phyloP scores from a whole-genome alignment of 352 stramenopile genomes.

The Phytopythium ostracodes region DNA sequence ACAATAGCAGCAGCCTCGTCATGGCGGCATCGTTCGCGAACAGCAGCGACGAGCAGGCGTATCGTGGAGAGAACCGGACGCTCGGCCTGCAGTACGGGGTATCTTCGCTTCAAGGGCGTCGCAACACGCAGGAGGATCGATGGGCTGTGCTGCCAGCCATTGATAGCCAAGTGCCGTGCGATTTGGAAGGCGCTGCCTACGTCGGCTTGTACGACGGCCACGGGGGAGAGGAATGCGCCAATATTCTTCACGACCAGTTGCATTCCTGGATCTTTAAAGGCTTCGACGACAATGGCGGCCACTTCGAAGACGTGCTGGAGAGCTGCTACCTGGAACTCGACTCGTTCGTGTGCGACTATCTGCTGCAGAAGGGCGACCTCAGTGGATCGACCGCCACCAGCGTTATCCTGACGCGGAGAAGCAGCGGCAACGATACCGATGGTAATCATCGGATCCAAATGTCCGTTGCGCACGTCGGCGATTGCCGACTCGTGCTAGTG shows the following conservation, averaged over 20 bases:
- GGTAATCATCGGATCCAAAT: background rate
- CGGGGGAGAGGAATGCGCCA: slow-evolving; percentile 63
- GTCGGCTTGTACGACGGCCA: slow-evolving; percentile 85
- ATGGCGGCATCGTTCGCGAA: slow-evolving; percentile 2
- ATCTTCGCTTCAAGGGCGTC: slow-evolving; percentile 51
- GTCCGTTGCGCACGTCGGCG: slow-evolving; percentile 60
- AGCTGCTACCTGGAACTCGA: slow-evolving; percentile 64
- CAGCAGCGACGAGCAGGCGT: slow-evolving; percentile 25
- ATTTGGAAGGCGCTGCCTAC: slow-evolving; percentile 32
- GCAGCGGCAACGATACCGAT: too few species aligned
- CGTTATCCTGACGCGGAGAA: slow-evolving; percentile 27
- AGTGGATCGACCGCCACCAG: slow-evolving; percentile 80
- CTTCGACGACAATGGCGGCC: background rate
- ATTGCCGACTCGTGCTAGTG: slow-evolving; percentile 65
- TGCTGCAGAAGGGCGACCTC: slow-evolving; percentile 66
- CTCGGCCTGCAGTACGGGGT: slow-evolving; percentile 42
- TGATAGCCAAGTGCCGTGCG: slow-evolving; percentile 4
- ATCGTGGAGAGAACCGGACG: slow-evolving; percentile 29
- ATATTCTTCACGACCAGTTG: slow-evolving; percentile 72
- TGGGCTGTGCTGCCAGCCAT: slow-evolving; percentile 57
- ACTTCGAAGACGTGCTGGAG: slow-evolving; percentile 28
- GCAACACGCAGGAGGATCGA: slow-evolving; percentile 74
- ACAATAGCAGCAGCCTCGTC: background rate
- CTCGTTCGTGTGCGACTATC: slow-evolving; percentile 58
- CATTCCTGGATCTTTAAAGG: slow-evolving; percentile 56